Evolutionary conservation across 2,329 filamentous ascomycete species (phyloP), one percentile per base, ranked within the genome.

Genomic region (Chrysoporthe cubensis): DNA sequence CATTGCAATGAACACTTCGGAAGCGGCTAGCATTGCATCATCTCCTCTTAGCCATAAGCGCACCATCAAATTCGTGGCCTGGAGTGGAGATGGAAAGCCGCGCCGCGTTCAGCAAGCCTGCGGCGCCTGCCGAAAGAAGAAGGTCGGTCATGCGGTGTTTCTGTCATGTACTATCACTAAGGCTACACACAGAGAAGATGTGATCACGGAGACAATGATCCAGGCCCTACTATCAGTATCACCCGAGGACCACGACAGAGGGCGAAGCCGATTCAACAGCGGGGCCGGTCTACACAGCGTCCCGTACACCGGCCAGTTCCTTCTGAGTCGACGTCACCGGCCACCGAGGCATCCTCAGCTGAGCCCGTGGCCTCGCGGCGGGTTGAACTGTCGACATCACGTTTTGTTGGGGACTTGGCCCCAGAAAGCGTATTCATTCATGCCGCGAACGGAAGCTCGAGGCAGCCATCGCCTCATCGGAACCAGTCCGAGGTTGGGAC

Each of bases 31-130:
- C 2, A 1, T 3, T 6, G n/a, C 18, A 44, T 44, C 21, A 4
- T 13, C 57, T 60, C 21, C n/a, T 5, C 42, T 64, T 46, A 59
- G 62, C 42, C 62, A 54, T 52, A 62, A 67, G 65, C 50, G 58
- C 52, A 43, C 77, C 66, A 85, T 88, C 75, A 87, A 83, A 73
- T 89, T 88, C 74, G 83, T 89, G 67, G 84, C 82, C 64, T 84
- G 85, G 14, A 84, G 88, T 75, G 79, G 80, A 6, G 79, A 79
- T 34, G 86, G 85, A 65, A 89, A 89, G 77, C 79, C 87, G 62
- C 86, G 86, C 71, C 87, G 89, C 73, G 85, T 87, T 32, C 81
- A 83, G 67, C 85, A 88, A 42, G 87, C 87, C 4, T 89, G 87
- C 70, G 78, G 80, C 0, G 76, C 79, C 1, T 89, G 87, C 71